Conservation (phyloP, 768 basidiomycete genomes). For the Tricholoma terreum region DNA sequence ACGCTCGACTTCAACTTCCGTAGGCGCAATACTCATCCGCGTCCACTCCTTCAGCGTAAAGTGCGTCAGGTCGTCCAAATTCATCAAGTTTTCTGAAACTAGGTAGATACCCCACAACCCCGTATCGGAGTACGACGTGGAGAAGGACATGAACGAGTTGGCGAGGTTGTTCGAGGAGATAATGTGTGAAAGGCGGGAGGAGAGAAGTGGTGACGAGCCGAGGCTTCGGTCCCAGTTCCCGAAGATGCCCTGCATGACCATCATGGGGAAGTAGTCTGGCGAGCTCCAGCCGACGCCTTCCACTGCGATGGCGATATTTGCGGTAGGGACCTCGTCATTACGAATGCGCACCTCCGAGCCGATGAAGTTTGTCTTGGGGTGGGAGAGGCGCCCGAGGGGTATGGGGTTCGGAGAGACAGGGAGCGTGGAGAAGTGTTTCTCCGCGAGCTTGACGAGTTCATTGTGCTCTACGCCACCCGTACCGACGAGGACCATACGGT, state of each 20-base stretch:
- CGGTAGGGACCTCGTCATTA: constrained; percentile 85
- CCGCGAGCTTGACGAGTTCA: constrained; percentile 91
- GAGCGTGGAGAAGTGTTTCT: constrained; percentile 88
- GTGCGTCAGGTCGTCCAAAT: constrained; percentile 91
- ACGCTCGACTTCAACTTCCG: constrained; percentile 86
- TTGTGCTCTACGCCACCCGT: constrained; percentile 92
- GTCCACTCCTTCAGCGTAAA: constrained; percentile 96
- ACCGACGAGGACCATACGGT: constrained; percentile 98
- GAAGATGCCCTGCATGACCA: constrained; percentile 96
- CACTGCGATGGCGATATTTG: constrained; percentile 94
- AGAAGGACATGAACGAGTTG: constrained; percentile 99
- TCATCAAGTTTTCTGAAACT: constrained; percentile 90
- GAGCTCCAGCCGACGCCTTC: constrained; percentile 98
- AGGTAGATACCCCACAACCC: constrained; percentile 99
- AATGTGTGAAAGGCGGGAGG: constrained; percentile 88
- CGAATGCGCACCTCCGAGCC: constrained; percentile 96
- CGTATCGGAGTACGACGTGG: constrained; percentile 97
- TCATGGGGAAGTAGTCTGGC: constrained; percentile 99
- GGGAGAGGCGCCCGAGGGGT: constrained; percentile 77
- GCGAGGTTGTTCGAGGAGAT: constrained; percentile 93
- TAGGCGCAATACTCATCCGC: constrained; percentile 87
- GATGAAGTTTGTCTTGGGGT: constrained; percentile 77
- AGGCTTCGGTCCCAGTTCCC: constrained; percentile 99
- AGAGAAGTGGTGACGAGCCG: constrained; percentile 85
- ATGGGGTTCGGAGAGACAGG: constrained; percentile 87